Conservation (phyloP, 345 rosid species). For the Arabis alpina region DNA sequence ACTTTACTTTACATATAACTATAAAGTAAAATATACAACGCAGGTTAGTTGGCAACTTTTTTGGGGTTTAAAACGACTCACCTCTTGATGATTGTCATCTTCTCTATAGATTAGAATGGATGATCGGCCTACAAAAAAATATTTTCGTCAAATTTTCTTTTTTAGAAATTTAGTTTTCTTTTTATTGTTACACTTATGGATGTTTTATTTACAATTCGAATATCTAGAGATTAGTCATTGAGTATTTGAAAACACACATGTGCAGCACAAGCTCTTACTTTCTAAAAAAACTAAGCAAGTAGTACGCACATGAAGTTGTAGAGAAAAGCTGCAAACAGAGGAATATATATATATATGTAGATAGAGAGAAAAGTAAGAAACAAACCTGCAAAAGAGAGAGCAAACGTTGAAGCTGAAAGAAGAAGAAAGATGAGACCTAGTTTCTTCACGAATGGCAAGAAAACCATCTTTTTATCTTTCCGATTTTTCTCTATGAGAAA, state of each 20-base stretch:
- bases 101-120: constrained; percentile 39
- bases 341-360: not conserved
- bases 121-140: constrained; percentile 51
- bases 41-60: not conserved
- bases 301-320: constrained; percentile 36
- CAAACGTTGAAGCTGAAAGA: constrained; percentile 48
- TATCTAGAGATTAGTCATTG: not conserved
- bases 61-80: constrained; percentile 29
- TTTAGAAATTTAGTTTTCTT: not conserved
- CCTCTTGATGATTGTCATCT: constrained; percentile 46
- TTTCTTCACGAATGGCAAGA: constrained; percentile 46
- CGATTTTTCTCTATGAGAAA: not conserved
- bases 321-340: constrained; percentile 37
- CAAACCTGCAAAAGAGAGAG: constrained; percentile 59
- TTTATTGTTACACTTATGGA: not conserved
- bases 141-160: not conserved
- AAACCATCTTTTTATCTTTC: constrained; percentile 42
- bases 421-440: constrained; percentile 56
- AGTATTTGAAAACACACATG: constrained; percentile 30
- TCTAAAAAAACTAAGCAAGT: constrained; percentile 37
- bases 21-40: not conserved
- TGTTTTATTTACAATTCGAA: constrained; percentile 8
- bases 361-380: not conserved
- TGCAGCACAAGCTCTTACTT: constrained; percentile 4
- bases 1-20: not conserved